Conservation (phyloP, 768 basidiomycete genomes). For the Pisolithus tinctorius region DNA sequence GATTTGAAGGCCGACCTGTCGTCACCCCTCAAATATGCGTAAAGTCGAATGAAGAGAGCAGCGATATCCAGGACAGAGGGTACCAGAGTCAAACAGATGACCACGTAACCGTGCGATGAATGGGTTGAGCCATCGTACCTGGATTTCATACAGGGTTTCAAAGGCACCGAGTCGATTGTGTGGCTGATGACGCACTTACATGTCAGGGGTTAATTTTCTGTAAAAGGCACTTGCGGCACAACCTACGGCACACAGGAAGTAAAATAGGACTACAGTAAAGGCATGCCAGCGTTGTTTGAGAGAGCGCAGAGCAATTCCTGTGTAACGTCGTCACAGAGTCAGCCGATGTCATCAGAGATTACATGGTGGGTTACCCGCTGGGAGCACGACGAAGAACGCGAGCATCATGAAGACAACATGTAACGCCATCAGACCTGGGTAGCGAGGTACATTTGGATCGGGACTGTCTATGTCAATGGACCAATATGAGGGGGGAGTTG, state of each 20-base stretch:
- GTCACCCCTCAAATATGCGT: conserved; percentile 39
- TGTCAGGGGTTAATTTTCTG: conserved; percentile 71
- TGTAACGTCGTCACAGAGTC: background rate
- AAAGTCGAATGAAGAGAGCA: conserved; percentile 42
- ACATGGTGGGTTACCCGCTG: conserved; percentile 48
- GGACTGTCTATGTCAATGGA: conserved; percentile 65
- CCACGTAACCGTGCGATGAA: conserved; percentile 53
- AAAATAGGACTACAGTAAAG: conserved; percentile 56
- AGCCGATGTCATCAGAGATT: background rate
- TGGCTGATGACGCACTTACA: conserved; percentile 42
- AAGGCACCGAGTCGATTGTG: background rate
- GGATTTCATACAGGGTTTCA: conserved; percentile 3
- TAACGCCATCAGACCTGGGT: conserved; percentile 64
- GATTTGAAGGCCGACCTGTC: conserved; percentile 39
- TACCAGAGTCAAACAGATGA: conserved; percentile 38
- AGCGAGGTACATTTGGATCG: conserved; percentile 36
- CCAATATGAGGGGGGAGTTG: conserved; percentile 78
- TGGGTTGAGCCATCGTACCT: conserved; percentile 72
- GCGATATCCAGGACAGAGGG: conserved; percentile 52
- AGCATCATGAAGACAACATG: conserved; percentile 68
- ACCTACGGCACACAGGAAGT: conserved; percentile 53
- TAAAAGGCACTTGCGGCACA: conserved; percentile 66
- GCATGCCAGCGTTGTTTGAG: conserved; percentile 63
- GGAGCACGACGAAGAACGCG: conserved; percentile 81
- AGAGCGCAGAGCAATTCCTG: conserved; percentile 77